Evolutionary conservation across 495 filamentous ascomycete genomes (phyloP).

Genomic region (Penicillium flavigenum): DNA sequence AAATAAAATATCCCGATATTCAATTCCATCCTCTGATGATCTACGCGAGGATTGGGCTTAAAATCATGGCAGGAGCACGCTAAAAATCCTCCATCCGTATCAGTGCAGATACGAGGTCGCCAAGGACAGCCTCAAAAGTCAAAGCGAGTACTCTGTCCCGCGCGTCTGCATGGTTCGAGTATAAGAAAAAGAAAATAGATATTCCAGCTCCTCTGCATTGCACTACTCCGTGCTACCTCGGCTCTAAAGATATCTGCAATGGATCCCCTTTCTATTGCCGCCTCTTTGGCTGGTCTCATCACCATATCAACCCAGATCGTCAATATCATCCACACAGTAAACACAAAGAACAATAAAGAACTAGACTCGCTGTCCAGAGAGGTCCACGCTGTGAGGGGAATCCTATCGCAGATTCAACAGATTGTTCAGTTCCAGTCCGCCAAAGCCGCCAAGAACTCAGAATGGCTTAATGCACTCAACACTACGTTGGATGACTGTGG

Average conservation of each 20-base stretch:
- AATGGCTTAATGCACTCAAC: conserved; percentile 13
- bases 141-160: not conserved
- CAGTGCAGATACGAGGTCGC: not conserved
- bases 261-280: not conserved
- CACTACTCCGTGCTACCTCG: not conserved
- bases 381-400: not conserved
- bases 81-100: not conserved
- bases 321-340: not conserved
- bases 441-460: not conserved
- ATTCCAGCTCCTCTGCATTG: not conserved
- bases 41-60: not conserved
- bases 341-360: not conserved
- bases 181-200: no score
- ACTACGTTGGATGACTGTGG: conserved; percentile 5
- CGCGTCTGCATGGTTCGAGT: not conserved
- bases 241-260: not conserved
- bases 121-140: not conserved
- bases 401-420: not conserved
- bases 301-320: not conserved
- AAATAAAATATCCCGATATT: no score
- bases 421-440: not conserved
- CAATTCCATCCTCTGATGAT: no score
- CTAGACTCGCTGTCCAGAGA: not conserved
- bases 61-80: not conserved
- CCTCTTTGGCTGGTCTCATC: not conserved